phyloP scores from a whole-genome alignment of 2,329 filamentous ascomycete species.

The Akanthomyces muscarius region DNA sequence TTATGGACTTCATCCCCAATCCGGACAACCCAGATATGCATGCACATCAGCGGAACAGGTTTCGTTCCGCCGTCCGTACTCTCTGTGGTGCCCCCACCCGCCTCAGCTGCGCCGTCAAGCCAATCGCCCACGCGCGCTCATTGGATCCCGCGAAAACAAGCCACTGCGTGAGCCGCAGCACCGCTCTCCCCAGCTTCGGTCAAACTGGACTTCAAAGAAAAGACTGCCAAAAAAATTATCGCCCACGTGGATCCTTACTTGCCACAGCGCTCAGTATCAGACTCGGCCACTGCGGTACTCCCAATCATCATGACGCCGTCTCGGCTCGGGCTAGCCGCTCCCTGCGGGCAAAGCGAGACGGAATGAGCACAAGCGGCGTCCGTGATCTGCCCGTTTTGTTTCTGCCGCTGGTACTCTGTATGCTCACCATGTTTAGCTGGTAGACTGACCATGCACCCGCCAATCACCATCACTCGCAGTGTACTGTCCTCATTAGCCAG shows the following conservation, averaged over 20 bases:
- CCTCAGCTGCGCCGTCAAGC: neutral
- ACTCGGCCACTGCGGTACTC: no score
- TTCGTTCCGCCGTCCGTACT: no score
- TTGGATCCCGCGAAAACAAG: neutral
- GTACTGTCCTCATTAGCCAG: neutral
- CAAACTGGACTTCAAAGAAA: neutral
- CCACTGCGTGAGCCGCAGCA: neutral
- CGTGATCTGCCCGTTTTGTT: neutral
- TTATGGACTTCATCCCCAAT: neutral
- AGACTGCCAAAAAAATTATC: neutral
- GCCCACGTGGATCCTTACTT: neutral
- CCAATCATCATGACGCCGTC: neutral
- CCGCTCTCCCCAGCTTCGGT: no score
- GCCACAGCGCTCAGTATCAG: no score
- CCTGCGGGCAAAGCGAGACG: neutral
- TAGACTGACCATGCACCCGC: no score
- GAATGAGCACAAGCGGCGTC: neutral
- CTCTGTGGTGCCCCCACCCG: no score
- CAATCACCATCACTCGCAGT: no score
- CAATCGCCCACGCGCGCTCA: neutral
- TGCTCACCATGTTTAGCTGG: no score
- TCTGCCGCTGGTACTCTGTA: neutral
- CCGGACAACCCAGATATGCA: neutral
- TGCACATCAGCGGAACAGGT: no score
- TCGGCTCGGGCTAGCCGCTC: neutral